Percentiles rank a stretch among this genome's conserved stretches.
Evolutionary conservation across 2,329 filamentous ascomycete species (phyloP).

Genomic region (Stagonosporopsis cucurbitacearum): DNA sequence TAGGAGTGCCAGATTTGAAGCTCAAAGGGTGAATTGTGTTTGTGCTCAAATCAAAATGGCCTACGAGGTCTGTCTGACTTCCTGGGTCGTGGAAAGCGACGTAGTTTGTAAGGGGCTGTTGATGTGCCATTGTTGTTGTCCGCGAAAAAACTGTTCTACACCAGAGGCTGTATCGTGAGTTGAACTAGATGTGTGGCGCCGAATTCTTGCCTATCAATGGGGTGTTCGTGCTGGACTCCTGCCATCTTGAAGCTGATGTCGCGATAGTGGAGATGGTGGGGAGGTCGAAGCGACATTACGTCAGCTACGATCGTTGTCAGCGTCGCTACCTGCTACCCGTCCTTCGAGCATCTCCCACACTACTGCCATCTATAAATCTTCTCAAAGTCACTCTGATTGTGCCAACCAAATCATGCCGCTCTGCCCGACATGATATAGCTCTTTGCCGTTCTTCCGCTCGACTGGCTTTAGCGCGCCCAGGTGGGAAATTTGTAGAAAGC

Average conservation of each 20-base stretch:
- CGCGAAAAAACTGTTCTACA: not conserved
- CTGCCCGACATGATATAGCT: not conserved
- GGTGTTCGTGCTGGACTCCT: not conserved
- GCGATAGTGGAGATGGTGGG: slow-evolving; percentile 9
- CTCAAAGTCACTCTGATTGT: not conserved
- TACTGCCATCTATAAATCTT: not conserved
- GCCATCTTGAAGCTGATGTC: not conserved
- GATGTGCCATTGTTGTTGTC: not conserved
- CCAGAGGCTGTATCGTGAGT: not conserved
- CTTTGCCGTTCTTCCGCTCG: not conserved
- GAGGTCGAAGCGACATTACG: slow-evolving; percentile 13
- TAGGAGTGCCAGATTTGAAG: slow-evolving; percentile 56
- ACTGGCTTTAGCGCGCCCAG: not conserved
- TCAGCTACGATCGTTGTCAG: not conserved
- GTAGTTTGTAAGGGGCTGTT: slow-evolving; percentile 47
- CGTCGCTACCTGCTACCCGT: not conserved
- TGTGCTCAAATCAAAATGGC: slow-evolving; percentile 50
- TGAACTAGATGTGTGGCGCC: not conserved
- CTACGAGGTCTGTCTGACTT: slow-evolving; percentile 43
- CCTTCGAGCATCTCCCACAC: not conserved
- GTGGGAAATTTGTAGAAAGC: not conserved
- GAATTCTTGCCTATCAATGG: not conserved
- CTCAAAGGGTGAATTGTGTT: slow-evolving; percentile 53
- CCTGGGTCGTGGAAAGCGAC: slow-evolving; percentile 42
- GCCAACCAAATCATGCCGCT: not conserved